These are phyloP conservation scores for Cryomyces minteri DNA, from an alignment of 495 filamentous ascomycete genomes.

Conservation along the genomic window DNA sequence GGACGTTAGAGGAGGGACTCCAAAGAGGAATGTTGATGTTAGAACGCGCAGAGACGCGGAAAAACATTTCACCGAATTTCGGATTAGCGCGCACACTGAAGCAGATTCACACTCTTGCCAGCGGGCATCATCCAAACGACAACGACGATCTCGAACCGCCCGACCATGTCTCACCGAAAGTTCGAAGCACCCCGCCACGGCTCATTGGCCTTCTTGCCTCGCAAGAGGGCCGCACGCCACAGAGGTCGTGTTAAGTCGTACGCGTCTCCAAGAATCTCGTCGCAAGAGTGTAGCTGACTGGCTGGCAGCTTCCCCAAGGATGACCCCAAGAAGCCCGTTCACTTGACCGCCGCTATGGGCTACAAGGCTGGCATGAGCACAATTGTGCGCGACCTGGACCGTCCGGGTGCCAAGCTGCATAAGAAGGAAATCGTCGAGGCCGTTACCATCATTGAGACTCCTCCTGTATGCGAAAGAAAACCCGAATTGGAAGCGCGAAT, in stretches of 20 bases:
- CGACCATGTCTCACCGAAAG: conserved; percentile 18
- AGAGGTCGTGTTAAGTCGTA: conserved; percentile 84
- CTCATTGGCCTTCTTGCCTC: conserved; percentile 89
- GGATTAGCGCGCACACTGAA: too few relatives aligned
- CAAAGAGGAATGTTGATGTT: too few relatives aligned
- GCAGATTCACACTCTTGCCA: too few relatives aligned
- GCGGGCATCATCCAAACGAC: too few relatives aligned
- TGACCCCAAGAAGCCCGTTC: conserved; percentile 98
- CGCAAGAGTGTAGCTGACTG: conserved; percentile 1
- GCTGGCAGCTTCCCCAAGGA: conserved; percentile 88
- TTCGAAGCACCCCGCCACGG: conserved; percentile 87
- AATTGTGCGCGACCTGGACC: conserved; percentile 98
- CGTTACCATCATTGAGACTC: conserved; percentile 97
- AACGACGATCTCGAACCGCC: too few relatives aligned
- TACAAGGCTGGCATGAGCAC: conserved; percentile 99
- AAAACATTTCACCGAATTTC: too few relatives aligned
- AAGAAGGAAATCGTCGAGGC: conserved; percentile 99
- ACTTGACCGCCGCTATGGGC: conserved; percentile 95
- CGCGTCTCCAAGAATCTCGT: background rate
- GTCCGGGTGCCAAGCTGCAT: conserved; percentile 98
- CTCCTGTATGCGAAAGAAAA: conserved; percentile 55
- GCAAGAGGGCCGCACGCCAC: conserved; percentile 93
- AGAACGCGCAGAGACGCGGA: too few relatives aligned
- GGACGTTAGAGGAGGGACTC: too few relatives aligned
- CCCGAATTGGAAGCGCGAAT: conserved; percentile 10